A percentile compares a stretch with the other conserved stretches of the same genome.
phyloP scores from a whole-genome alignment of 768 basidiomycete genomes.

The Rhodosporidiobolus odoratus region DNA sequence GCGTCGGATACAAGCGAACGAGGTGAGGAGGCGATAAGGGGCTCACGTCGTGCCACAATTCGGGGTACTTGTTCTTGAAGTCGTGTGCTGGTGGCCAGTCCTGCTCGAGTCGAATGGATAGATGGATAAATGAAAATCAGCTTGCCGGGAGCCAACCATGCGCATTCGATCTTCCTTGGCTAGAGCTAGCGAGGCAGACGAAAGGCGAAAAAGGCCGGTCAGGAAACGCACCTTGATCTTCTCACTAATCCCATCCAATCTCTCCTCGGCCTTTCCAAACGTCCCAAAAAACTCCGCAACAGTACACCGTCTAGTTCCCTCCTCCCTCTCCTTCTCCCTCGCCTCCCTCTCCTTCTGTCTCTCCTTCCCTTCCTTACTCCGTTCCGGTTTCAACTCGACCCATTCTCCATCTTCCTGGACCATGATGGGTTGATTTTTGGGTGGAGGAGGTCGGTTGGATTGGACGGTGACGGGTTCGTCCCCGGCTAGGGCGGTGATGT shows the following conservation, averaged over 20 bases:
- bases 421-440: too few species aligned
- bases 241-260: constrained; percentile 54
- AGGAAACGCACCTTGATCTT: constrained; percentile 63
- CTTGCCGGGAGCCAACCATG: background rate
- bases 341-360: constrained; percentile 44
- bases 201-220: background rate
- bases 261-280: constrained; percentile 55
- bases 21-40: background rate
- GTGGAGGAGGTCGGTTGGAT: background rate
- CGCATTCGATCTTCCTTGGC: background rate
- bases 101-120: constrained; percentile 47
- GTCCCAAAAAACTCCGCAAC: constrained; percentile 71
- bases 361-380: background rate
- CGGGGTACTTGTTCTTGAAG: constrained; percentile 75
- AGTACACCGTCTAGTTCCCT: constrained; percentile 55
- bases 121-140: background rate
- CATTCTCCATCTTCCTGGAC: too few species aligned
- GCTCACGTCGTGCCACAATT: constrained; percentile 66
- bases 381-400: too few species aligned
- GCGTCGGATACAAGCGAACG: background rate
- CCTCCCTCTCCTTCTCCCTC: constrained; percentile 48
- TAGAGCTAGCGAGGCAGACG: background rate
- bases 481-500: constrained; percentile 67
- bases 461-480: constrained; percentile 60
- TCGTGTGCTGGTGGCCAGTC: constrained; percentile 90